Conservation (phyloP, 2,329 filamentous ascomycete species). For the Paraphaeosphaeria sporulosa region DNA sequence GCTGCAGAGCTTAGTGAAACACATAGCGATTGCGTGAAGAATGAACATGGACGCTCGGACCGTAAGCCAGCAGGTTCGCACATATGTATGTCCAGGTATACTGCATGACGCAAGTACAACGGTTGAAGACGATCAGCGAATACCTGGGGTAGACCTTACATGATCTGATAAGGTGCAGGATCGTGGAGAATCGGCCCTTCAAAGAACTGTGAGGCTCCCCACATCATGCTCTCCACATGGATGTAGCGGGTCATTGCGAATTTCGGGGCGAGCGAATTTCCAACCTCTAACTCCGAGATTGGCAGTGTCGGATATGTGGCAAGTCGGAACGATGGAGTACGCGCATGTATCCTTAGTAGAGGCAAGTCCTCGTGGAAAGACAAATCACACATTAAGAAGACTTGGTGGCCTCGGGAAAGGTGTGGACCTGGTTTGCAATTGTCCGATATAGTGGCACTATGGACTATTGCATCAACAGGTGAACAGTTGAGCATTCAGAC, state of each 20-base stretch:
- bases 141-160: conserved; percentile 24
- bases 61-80: conserved; percentile 30
- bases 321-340: conserved; percentile 16
- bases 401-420: background rate
- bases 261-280: conserved; percentile 28
- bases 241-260: conserved; percentile 19
- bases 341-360: background rate
- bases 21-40: conserved; percentile 23
- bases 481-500: background rate
- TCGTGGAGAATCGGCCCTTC: conserved; percentile 39
- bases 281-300: conserved; percentile 23
- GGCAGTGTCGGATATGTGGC: conserved; percentile 27
- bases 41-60: conserved; percentile 23
- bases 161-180: conserved; percentile 30
- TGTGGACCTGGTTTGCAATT: background rate
- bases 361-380: background rate
- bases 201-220: conserved; percentile 39
- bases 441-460: no score
- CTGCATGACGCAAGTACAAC: conserved; percentile 27
- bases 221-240: conserved; percentile 26
- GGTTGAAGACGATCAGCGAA: conserved; percentile 19
- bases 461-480: background rate
- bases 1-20: conserved; percentile 23
- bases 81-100: conserved; percentile 15
- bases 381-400: background rate